These are phyloP conservation scores for Elaeagnus macrophylla DNA, from an alignment of 306 rosid species.

Conservation along the genomic window DNA sequence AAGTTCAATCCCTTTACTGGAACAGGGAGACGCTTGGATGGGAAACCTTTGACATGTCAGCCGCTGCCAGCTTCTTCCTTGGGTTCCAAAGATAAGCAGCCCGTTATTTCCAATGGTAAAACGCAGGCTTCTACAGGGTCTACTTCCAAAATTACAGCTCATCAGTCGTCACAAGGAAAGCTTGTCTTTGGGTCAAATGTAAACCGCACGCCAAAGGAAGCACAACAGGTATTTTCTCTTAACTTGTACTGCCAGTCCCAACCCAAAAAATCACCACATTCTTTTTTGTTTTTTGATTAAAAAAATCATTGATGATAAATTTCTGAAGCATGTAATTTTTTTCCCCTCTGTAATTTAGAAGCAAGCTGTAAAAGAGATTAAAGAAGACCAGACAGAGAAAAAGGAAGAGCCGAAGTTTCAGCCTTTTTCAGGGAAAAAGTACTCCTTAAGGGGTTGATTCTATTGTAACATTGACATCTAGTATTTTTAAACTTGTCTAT, in stretches of 20 bases:
- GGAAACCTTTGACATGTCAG: conserved; percentile 53
- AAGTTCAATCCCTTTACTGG: conserved; percentile 89
- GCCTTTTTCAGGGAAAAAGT: conserved; percentile 81
- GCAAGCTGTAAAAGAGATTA: conserved; percentile 53
- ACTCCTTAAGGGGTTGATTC: conserved; percentile 77
- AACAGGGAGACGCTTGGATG: conserved; percentile 86
- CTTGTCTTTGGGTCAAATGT: conserved; percentile 82
- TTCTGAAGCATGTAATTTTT: background rate
- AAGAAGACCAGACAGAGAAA: conserved; percentile 55
- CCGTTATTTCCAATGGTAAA: conserved; percentile 27
- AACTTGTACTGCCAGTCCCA: background rate
- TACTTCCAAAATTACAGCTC: conserved; percentile 44
- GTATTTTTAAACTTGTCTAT: no score
- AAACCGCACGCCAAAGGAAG: conserved; percentile 43
- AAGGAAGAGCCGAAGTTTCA: conserved; percentile 64
- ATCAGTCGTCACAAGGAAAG: conserved; percentile 70
- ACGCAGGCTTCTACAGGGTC: conserved; percentile 54
- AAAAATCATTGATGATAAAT: no score
- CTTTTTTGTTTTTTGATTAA: no score
- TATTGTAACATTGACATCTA: background rate
- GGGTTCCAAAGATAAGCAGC: conserved; percentile 43
- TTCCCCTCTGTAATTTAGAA: conserved; percentile 23
- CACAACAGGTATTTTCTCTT: conserved; percentile 47
- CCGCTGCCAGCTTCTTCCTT: conserved; percentile 45
- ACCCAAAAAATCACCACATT: background rate